Evolutionary conservation across 2,329 filamentous ascomycete genomes (phyloP).

Genomic region (Pseudomassariella vexata): DNA sequence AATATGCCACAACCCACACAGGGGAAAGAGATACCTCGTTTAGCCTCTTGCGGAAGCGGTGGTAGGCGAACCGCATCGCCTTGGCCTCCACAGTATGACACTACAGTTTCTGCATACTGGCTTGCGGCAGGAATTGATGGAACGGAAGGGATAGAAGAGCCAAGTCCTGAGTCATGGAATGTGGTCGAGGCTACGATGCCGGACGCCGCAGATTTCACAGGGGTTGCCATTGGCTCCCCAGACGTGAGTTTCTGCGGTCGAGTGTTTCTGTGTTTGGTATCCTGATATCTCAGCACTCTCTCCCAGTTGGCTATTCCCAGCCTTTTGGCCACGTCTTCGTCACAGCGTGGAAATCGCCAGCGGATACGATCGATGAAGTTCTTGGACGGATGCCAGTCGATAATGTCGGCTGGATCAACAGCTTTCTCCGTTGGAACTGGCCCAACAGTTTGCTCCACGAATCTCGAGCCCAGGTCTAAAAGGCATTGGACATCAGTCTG

Average conservation of each 20-base stretch:
- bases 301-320: constrained; percentile 6
- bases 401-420: constrained; percentile 3
- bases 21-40: constrained; percentile 2
- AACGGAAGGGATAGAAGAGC: constrained; percentile 4
- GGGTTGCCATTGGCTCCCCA: neutral
- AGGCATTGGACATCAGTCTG: constrained; percentile 12
- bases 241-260: too few relatives aligned
- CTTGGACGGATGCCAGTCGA: constrained; percentile 4
- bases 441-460: constrained; percentile 9
- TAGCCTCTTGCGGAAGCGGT: constrained; percentile 7
- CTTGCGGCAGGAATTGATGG: neutral
- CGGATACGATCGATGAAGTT: constrained; percentile 7
- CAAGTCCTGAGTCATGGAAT: constrained; percentile 6
- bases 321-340: neutral
- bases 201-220: neutral
- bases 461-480: constrained; percentile 10
- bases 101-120: constrained; percentile 8
- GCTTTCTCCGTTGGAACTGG: constrained; percentile 5
- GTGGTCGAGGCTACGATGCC: constrained; percentile 2
- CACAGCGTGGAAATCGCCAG: constrained; percentile 6
- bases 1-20: constrained; percentile 7
- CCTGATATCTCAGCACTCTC: neutral
- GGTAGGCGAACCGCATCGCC: constrained; percentile 8
- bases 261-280: neutral
- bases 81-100: constrained; percentile 8